These are phyloP conservation scores for Larix kaempferi DNA, from an alignment of 75 land plant species.

Conservation along the genomic window DNA sequence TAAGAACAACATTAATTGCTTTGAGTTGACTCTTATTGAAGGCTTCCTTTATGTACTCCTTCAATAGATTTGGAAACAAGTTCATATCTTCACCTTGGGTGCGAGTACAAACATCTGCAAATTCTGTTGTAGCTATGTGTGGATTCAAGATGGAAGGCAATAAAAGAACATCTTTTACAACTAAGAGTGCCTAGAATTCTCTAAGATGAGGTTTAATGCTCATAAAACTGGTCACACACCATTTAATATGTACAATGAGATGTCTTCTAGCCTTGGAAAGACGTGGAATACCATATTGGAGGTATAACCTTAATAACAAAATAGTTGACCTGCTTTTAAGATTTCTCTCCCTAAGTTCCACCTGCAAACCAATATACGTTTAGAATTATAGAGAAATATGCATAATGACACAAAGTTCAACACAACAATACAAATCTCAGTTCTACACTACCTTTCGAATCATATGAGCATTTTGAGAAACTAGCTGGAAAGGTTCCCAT, in stretches of 20 bases:
- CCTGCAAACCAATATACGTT: too few species aligned
- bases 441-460: slow-evolving; percentile 73
- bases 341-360: too few species aligned
- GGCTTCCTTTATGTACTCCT: slow-evolving; percentile 47
- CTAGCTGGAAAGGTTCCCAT: slow-evolving; percentile 47
- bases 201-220: slow-evolving; percentile 87
- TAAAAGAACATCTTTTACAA: slow-evolving; percentile 59
- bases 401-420: neutral
- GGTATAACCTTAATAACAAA: too few species aligned
- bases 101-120: slow-evolving; percentile 10
- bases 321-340: too few species aligned
- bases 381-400: too few species aligned
- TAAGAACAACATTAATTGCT: slow-evolving; percentile 71
- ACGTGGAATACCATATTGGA: too few species aligned
- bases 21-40: slow-evolving; percentile 84
- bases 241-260: slow-evolving; percentile 51
- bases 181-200: slow-evolving; percentile 94
- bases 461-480: slow-evolving; percentile 56
- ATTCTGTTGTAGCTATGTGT: neutral
- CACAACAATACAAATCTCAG: neutral
- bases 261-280: too few species aligned
- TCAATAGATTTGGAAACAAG: slow-evolving; percentile 52
- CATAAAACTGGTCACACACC: slow-evolving; percentile 77
- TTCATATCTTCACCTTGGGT: slow-evolving; percentile 20
- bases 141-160: slow-evolving; percentile 72